phyloP scores from a whole-genome alignment of 2,329 filamentous ascomycete species.

The Colletotrichum chrysophilum region DNA sequence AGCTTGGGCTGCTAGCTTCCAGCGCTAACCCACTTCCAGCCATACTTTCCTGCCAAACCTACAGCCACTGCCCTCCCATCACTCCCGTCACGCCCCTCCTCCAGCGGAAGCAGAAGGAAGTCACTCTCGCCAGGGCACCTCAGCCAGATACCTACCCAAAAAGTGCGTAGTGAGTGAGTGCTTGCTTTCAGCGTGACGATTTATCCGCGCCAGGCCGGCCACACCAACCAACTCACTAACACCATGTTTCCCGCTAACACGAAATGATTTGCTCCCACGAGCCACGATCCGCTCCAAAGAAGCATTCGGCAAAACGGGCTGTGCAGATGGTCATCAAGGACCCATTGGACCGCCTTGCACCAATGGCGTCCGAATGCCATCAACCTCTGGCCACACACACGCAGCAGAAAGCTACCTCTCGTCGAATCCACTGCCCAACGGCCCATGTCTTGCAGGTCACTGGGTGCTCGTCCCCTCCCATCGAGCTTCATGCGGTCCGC shows the following conservation, averaged over 20 bases:
- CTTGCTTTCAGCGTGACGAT: conserved; percentile 7
- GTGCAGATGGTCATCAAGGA: not conserved
- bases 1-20: conserved; percentile 37
- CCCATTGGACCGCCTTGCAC: not conserved
- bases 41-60: not conserved
- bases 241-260: not conserved
- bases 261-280: conserved; percentile 2
- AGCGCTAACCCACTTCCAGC: conserved; percentile 33
- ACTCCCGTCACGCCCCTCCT: conserved; percentile 27
- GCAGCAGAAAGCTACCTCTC: not conserved
- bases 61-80: conserved; percentile 27
- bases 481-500: conserved; percentile 4
- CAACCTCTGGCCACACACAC: not conserved
- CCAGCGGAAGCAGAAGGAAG: not conserved
- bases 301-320: not conserved
- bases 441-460: not conserved
- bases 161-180: not conserved
- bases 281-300: conserved; percentile 1
- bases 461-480: not conserved
- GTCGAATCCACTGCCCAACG: not conserved
- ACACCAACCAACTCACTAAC: not conserved
- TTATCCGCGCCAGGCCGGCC: not conserved
- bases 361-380: not conserved
- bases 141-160: not conserved
- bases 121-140: not conserved